Percentiles rank a stretch among this genome's conserved stretches.
These are phyloP conservation scores for Mycena leptocephala DNA, from an alignment of 768 basidiomycete genomes.

Conservation along the genomic window DNA sequence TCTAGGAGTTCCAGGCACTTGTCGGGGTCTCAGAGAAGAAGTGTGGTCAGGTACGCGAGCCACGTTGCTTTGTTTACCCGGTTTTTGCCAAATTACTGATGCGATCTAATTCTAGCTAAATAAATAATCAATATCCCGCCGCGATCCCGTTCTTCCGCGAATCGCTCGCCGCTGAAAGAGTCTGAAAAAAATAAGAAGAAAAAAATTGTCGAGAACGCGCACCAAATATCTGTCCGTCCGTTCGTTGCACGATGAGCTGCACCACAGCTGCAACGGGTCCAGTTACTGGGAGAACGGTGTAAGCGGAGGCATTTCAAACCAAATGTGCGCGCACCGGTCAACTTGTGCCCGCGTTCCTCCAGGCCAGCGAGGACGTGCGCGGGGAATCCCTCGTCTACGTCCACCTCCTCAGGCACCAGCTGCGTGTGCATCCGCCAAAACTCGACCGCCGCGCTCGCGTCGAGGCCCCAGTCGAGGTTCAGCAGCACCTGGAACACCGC, in stretches of 20 bases:
- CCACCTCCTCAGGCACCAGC: slow-evolving; percentile 65
- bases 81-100: neutral
- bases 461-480: slow-evolving; percentile 87
- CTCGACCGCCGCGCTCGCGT: slow-evolving; percentile 89
- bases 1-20: neutral
- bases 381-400: slow-evolving; percentile 77
- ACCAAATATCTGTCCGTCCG: slow-evolving; percentile 78
- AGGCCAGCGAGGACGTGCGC: slow-evolving; percentile 71
- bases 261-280: slow-evolving; percentile 85
- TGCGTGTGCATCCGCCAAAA: slow-evolving; percentile 90
- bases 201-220: slow-evolving; percentile 38
- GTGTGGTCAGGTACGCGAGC: neutral
- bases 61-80: neutral
- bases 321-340: slow-evolving; percentile 66
- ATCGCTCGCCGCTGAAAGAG: slow-evolving; percentile 83
- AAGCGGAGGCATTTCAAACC: neutral
- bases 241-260: slow-evolving; percentile 70
- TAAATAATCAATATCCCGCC: slow-evolving; percentile 67
- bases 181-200: neutral
- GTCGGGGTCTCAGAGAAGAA: neutral
- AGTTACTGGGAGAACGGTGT: slow-evolving; percentile 64
- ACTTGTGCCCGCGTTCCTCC: slow-evolving; percentile 75
- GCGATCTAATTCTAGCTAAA: neutral
- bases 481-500: slow-evolving; percentile 86
- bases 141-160: slow-evolving; percentile 95